Conservation (phyloP, 495 filamentous ascomycete genomes). For the Ascobolus immersus region DNA sequence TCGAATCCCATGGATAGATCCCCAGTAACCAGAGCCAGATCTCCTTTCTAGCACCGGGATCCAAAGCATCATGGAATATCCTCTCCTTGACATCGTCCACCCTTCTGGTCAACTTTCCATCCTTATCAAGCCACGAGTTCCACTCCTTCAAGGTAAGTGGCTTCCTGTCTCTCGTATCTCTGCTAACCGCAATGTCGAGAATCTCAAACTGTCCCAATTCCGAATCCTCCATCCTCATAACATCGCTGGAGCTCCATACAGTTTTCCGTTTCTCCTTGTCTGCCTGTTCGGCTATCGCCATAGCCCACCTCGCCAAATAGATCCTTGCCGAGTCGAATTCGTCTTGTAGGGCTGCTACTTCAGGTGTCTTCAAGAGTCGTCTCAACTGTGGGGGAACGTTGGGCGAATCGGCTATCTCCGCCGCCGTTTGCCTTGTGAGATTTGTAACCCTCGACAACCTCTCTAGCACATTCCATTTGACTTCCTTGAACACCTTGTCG, state of each 20-base stretch:
- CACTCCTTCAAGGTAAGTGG: conserved; percentile 62
- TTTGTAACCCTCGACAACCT: conserved; percentile 89
- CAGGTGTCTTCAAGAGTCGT: conserved; percentile 65
- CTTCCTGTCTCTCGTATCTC: conserved; percentile 47
- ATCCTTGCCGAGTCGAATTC: conserved; percentile 90
- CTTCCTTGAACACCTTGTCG: conserved; percentile 83
- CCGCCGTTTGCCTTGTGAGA: conserved; percentile 73
- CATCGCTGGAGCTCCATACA: conserved; percentile 81
- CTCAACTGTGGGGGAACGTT: conserved; percentile 67
- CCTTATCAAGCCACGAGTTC: conserved; percentile 56
- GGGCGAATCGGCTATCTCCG: conserved; percentile 73
- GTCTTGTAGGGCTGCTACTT: conserved; percentile 82
- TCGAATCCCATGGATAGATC: conserved; percentile 76
- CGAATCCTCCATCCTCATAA: conserved; percentile 79
- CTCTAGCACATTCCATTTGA: conserved; percentile 84
- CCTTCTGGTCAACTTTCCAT: conserved; percentile 48
- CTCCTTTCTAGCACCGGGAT: conserved; percentile 74
- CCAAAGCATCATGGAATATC: conserved; percentile 80
- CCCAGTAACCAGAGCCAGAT: conserved; percentile 89
- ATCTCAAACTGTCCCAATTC: conserved; percentile 90
- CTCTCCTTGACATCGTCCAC: conserved; percentile 83
- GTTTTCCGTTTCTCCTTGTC: conserved; percentile 46
- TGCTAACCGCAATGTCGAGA: conserved; percentile 50
- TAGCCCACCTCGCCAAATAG: conserved; percentile 88
- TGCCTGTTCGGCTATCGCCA: conserved; percentile 92